Conservation (phyloP, 306 rosid genomes). For the Cucurbita pepo region DNA sequence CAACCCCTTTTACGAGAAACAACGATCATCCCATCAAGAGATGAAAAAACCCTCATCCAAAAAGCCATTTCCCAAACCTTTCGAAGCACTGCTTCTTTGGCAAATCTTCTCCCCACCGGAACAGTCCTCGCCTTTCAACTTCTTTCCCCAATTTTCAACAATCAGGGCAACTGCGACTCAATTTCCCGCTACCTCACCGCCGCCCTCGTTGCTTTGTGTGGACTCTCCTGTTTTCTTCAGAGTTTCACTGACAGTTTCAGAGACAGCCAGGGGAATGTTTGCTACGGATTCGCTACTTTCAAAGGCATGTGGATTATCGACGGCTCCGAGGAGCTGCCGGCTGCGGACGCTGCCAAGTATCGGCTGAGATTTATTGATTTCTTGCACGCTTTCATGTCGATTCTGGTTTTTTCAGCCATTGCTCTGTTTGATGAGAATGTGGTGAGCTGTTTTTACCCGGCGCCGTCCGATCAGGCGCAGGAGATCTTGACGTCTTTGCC, state of each 20-base stretch:
- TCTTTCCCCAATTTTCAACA: slow-evolving; percentile 59
- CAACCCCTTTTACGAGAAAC: slow-evolving; percentile 38
- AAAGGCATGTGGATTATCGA: slow-evolving; percentile 65
- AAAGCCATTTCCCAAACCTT: slow-evolving; percentile 69
- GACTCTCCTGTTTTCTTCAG: slow-evolving; percentile 36
- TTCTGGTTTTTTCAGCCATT: slow-evolving; percentile 46
- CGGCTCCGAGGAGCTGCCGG: slow-evolving; percentile 19
- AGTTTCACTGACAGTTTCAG: slow-evolving; percentile 65
- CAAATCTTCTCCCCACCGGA: slow-evolving; percentile 83
- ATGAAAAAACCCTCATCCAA: slow-evolving; percentile 36
- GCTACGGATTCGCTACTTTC: slow-evolving; percentile 45
- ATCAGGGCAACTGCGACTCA: slow-evolving; percentile 50
- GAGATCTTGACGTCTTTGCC: slow-evolving; percentile 42
- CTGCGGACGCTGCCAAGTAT: slow-evolving; percentile 24
- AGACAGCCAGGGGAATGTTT: slow-evolving; percentile 44
- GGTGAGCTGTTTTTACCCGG: slow-evolving; percentile 50
- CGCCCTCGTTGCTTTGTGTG: slow-evolving; percentile 31
- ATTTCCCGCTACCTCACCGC: slow-evolving; percentile 27
- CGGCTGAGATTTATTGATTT: slow-evolving; percentile 42
- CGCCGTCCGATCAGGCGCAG: slow-evolving; percentile 44
- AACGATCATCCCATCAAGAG: slow-evolving; percentile 18
- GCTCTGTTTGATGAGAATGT: slow-evolving; percentile 61
- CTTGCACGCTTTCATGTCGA: slow-evolving; percentile 51
- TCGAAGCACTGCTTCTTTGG: slow-evolving; percentile 67
- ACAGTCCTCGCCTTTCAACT: slow-evolving; percentile 79